These are phyloP conservation scores for Zygosaccharomyces sapae DNA, from an alignment of 1,139 yeast species.

Conservation along the genomic window DNA sequence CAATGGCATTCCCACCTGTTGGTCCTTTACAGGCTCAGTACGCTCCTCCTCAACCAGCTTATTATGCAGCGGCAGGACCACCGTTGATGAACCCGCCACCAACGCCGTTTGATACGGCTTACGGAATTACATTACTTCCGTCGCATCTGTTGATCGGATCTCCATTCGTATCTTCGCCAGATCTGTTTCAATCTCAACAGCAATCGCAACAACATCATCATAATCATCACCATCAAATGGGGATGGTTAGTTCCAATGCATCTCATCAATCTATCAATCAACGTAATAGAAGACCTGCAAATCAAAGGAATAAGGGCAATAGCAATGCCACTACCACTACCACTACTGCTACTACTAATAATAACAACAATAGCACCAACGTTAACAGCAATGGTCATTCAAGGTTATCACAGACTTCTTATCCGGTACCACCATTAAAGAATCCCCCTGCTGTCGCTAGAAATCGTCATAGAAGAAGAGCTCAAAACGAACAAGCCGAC, in stretches of 20 bases:
- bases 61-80: constrained; percentile 11
- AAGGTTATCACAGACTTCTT: constrained; percentile 10
- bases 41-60: constrained; percentile 12
- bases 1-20: constrained; percentile 11
- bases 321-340: too few relatives aligned
- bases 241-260: constrained; percentile 18
- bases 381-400: constrained; percentile 4
- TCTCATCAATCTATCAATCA: constrained; percentile 1
- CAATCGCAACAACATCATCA: constrained; percentile 15
- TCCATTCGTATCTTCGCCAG: constrained; percentile 54
- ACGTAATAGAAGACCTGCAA: constrained; percentile 4
- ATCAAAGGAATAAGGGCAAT: not conserved
- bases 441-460: constrained; percentile 14
- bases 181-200: constrained; percentile 28
- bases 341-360: too few relatives aligned
- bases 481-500: constrained; percentile 10
- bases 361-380: not conserved
- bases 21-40: constrained; percentile 13
- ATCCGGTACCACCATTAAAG: constrained; percentile 14
- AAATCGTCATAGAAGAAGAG: constrained; percentile 12
- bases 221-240: constrained; percentile 19
- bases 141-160: constrained; percentile 63
- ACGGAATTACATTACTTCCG: constrained; percentile 65
- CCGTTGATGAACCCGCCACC: constrained; percentile 36
- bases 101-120: constrained; percentile 51